Evolutionary conservation across 2,329 filamentous ascomycete species (phyloP).

Genomic region (Aotearoamyces nothofagi): DNA sequence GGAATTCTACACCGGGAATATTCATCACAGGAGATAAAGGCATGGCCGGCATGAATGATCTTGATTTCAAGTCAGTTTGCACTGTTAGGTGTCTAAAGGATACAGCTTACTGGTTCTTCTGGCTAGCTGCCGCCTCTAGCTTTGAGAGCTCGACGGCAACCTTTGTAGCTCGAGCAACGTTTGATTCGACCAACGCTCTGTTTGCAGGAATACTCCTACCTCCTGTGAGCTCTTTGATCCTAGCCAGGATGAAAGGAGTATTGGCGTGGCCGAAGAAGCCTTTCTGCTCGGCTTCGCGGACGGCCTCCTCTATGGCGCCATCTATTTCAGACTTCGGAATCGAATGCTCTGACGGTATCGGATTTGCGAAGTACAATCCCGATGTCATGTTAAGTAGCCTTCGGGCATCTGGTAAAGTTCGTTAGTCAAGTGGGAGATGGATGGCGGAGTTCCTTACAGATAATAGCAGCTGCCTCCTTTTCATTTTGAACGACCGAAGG

Average conservation of each 20-base stretch:
- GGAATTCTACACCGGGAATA: too few relatives aligned
- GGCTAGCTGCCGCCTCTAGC: slow-evolving; percentile 26
- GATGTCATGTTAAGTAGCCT: slow-evolving; percentile 46
- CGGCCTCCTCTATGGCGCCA: slow-evolving; percentile 35
- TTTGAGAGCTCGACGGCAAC: slow-evolving; percentile 47
- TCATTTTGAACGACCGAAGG: slow-evolving; percentile 63
- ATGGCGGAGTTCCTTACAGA: slow-evolving; percentile 35
- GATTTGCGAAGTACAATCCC: slow-evolving; percentile 80
- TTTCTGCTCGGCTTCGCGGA: slow-evolving; percentile 34
- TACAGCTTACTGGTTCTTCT: slow-evolving; percentile 23
- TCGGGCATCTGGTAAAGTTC: slow-evolving; percentile 43
- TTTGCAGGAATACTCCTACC: slow-evolving; percentile 49
- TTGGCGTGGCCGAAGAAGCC: slow-evolving; percentile 48
- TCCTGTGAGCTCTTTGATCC: slow-evolving; percentile 53
- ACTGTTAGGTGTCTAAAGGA: slow-evolving; percentile 12
- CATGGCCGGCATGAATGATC: too few relatives aligned
- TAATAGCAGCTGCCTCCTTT: slow-evolving; percentile 75
- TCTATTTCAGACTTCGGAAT: slow-evolving; percentile 46
- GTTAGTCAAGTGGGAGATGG: not conserved
- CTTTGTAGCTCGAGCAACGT: slow-evolving; percentile 48
- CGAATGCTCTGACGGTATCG: slow-evolving; percentile 43
- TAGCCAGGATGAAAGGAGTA: slow-evolving; percentile 52
- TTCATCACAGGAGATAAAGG: too few relatives aligned
- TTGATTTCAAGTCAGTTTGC: too few relatives aligned
- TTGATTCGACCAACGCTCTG: slow-evolving; percentile 47